Evolutionary conservation across 495 filamentous ascomycete genomes (phyloP), one percentile per base, ranked within the genome.

Genomic region (Amniculicola lignicola): DNA sequence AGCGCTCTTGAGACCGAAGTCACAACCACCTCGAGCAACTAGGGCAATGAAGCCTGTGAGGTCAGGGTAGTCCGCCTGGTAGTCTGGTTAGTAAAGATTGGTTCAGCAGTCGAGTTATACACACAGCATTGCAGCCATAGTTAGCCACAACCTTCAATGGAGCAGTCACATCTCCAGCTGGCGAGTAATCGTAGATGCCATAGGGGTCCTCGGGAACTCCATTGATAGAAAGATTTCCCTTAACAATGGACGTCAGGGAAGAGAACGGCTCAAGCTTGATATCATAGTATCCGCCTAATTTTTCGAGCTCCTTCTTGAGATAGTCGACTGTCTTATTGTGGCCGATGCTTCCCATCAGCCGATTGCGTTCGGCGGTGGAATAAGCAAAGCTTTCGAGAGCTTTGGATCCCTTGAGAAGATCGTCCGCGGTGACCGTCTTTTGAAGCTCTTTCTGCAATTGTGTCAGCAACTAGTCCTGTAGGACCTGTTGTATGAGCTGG

Each of bases 281-380:
- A 66, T 77, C 62, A 69, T 87, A 88, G 73, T 85, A 85, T 50
- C 74, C 72, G 5, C 37, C 44, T 12, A 75, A 69, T 15, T 65
- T 65, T 57, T 72, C 64, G 38, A 84, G 68, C 39, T 75, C 67
- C 29, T 75, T 65, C 58, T 79, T 79, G 60, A 89, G 64, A 55
- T 76, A 89, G 36, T 85, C 72, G 49, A 85, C 76, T 0, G 82
- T 89, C 55, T 75, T 73, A 33, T 83, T 78, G 69, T 88, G 85
- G 27, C 82, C 83, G 4, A 64, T 57, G 16, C 75, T 69, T 23
- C 84, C 82, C 61, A 86, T 83, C 19, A 81, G 79, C 41, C 85
- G 74, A 59, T 80, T 82, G 22, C 72, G 69, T 25, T 74, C 70
- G 0, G 73, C 69, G 42, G 70, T 67, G 19, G 71, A 52, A 57